Conservation (phyloP, 345 rosid genomes). For the Abelmoschus esculentus region DNA sequence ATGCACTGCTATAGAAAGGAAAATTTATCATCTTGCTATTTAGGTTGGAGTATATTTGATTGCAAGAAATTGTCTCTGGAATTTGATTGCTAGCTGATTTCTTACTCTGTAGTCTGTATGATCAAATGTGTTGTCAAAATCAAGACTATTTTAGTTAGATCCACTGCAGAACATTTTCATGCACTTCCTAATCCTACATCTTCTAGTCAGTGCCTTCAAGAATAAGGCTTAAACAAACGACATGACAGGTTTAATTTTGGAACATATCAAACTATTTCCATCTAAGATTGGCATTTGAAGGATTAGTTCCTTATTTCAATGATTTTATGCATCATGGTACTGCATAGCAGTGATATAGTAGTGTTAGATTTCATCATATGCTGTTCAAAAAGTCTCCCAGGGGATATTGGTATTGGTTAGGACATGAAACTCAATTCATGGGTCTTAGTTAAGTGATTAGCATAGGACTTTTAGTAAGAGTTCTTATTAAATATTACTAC, state of each 20-base stretch:
- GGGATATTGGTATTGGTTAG: background rate
- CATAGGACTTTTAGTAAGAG: too few relatives aligned
- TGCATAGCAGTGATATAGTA: background rate
- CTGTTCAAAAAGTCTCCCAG: background rate
- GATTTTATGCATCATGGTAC: background rate
- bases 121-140: slow-evolving; percentile 4
- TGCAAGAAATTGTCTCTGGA: slow-evolving; percentile 3
- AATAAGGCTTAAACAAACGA: background rate
- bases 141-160: background rate
- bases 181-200: background rate
- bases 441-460: background rate
- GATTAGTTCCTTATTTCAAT: background rate
- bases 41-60: background rate
- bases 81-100: background rate
- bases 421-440: background rate
- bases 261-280: background rate
- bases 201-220: background rate
- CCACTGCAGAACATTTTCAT: background rate
- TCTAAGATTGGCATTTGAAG: background rate
- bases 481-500: too few relatives aligned
- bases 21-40: background rate
- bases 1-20: background rate
- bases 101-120: background rate
- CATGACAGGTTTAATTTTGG: background rate
- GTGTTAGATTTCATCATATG: background rate